Conservation (phyloP, 2,329 filamentous ascomycete species). For the Thermothelomyces thermophilus region DNA sequence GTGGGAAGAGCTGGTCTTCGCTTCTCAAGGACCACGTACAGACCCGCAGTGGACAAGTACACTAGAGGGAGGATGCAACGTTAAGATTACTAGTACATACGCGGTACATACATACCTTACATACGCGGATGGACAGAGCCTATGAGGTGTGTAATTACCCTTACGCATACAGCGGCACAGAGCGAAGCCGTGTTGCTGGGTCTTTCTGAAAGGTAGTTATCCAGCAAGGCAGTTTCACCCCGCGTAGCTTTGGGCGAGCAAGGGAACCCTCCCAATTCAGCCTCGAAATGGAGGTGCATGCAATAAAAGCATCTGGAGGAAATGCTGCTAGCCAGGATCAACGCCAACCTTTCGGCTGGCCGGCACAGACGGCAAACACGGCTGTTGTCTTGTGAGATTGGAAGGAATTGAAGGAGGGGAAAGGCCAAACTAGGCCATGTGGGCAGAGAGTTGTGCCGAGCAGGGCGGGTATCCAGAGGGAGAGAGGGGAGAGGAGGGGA, state of each 20-base stretch:
- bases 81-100: background rate
- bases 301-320: too few relatives aligned
- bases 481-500: too few relatives aligned
- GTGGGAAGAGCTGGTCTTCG: too few relatives aligned
- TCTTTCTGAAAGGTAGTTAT: too few relatives aligned
- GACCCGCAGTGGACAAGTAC: background rate
- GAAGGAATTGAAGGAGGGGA: background rate
- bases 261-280: background rate
- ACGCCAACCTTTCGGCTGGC: background rate
- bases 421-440: conserved; percentile 7
- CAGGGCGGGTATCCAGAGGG: too few relatives aligned
- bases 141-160: too few relatives aligned
- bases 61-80: background rate
- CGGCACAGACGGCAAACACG: conserved; percentile 2
- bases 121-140: background rate
- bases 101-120: background rate
- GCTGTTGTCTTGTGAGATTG: background rate
- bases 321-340: background rate
- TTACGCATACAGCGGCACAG: too few relatives aligned
- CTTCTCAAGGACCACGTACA: too few relatives aligned
- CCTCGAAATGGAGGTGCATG: background rate
- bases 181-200: too few relatives aligned
- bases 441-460: background rate
- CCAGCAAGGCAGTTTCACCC: too few relatives aligned
- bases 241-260: too few relatives aligned